Evolutionary conservation across 177 flowering plant species (phyloP).

Genomic region (Telopea speciosissima): DNA sequence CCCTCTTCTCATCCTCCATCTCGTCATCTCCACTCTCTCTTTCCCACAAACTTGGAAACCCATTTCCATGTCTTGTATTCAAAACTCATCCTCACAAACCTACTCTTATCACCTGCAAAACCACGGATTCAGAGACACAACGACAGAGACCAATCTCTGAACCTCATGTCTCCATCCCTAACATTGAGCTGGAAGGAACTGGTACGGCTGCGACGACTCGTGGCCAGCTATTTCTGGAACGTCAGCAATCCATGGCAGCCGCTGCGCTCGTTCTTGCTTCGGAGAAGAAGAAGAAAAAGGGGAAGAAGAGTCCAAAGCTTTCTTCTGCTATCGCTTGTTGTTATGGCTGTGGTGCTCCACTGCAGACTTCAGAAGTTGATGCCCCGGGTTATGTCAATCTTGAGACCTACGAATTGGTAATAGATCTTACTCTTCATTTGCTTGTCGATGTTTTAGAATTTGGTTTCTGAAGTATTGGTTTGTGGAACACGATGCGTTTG

Average conservation of each 20-base stretch:
- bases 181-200: constrained; percentile 41
- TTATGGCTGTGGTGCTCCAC: constrained; percentile 95
- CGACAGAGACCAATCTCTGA: constrained; percentile 13
- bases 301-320: constrained; percentile 29
- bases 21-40: constrained; percentile 31
- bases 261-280: constrained; percentile 33
- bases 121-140: constrained; percentile 12
- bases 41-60: constrained; percentile 19
- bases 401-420: constrained; percentile 73
- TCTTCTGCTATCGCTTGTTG: constrained; percentile 37
- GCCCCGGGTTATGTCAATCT: constrained; percentile 85
- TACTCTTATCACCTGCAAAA: constrained; percentile 30
- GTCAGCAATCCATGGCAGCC: constrained; percentile 43
- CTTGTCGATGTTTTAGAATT: neutral
- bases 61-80: constrained; percentile 9
- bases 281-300: constrained; percentile 23
- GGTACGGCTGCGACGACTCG: constrained; percentile 82
- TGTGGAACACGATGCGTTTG: neutral
- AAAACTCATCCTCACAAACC: constrained; percentile 21
- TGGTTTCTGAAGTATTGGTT: neutral
- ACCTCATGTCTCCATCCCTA: constrained; percentile 14
- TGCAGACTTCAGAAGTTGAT: constrained; percentile 68
- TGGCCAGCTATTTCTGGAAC: constrained; percentile 64
- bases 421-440: neutral
- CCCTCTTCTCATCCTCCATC: constrained; percentile 25